phyloP scores from a whole-genome alignment of 306 rosid species.

The Quercus mongolica region DNA sequence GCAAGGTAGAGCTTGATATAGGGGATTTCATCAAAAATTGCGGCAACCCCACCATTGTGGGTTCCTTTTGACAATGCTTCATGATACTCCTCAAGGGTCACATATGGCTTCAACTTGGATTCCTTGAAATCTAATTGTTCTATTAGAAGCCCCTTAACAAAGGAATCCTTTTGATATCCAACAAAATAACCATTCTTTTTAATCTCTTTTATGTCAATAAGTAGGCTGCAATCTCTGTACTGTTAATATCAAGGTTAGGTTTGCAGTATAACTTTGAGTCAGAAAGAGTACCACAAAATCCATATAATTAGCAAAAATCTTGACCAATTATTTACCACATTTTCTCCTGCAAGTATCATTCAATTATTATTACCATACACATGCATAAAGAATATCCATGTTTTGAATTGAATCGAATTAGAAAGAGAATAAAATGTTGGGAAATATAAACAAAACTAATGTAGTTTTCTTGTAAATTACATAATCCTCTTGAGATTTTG shows the following conservation, averaged over 20 bases:
- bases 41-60: conserved; percentile 40
- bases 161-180: conserved; percentile 6
- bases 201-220: conserved; percentile 23
- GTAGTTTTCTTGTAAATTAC: too few species aligned
- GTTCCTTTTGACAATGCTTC: conserved; percentile 32
- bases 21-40: conserved; percentile 37
- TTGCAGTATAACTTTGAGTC: conserved; percentile 7
- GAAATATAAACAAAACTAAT: background rate
- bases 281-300: too few species aligned
- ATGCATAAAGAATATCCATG: too few species aligned
- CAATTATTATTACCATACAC: background rate
- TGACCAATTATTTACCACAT: too few species aligned
- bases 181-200: conserved; percentile 15
- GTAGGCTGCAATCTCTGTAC: conserved; percentile 27
- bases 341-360: too few species aligned
- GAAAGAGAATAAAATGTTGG: too few species aligned
- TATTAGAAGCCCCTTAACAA: conserved; percentile 13
- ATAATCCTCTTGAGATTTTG: too few species aligned
- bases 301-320: too few species aligned
- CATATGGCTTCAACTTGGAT: conserved; percentile 14
- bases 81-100: conserved; percentile 15
- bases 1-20: conserved; percentile 28
- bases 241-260: conserved; percentile 36
- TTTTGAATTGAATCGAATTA: background rate
- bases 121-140: conserved; percentile 16